A percentile compares a stretch with the other conserved stretches of the same genome.
Evolutionary conservation across 345 rosid species (phyloP).

Genomic region (Sisymbrium altissimum): DNA sequence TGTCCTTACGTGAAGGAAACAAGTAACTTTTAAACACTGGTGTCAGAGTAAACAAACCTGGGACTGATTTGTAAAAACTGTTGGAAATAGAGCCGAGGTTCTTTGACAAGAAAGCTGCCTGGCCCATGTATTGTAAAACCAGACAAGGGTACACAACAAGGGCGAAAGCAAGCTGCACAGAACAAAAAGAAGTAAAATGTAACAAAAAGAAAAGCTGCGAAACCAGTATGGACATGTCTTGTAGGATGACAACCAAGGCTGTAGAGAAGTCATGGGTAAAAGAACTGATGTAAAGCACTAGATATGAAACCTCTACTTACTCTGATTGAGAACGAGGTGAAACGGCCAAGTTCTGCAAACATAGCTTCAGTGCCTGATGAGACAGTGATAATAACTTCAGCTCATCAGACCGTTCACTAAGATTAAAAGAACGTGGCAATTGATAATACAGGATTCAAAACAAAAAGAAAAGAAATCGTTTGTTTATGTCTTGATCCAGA

Average conservation of each 20-base stretch:
- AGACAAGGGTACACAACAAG: constrained; percentile 80
- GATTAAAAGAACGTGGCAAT: background rate
- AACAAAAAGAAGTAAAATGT: constrained; percentile 18
- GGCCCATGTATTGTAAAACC: constrained; percentile 98
- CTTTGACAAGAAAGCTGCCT: constrained; percentile 90
- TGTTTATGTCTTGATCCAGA: constrained; percentile 1
- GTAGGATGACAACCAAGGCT: constrained; percentile 15
- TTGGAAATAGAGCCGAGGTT: constrained; percentile 40
- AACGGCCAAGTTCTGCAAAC: constrained; percentile 97
- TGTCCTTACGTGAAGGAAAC: background rate
- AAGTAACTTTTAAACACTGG: background rate
- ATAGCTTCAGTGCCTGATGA: constrained; percentile 92
- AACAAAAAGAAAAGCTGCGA: constrained; percentile 5
- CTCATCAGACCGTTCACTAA: constrained; percentile 10
- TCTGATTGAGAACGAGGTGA: constrained; percentile 78
- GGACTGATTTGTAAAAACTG: constrained; percentile 76
- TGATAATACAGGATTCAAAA: background rate
- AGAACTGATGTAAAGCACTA: constrained; percentile 9
- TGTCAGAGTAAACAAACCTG: constrained; percentile 47
- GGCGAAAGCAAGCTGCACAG: constrained; percentile 74
- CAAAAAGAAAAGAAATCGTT: background rate
- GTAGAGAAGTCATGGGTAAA: constrained; percentile 8
- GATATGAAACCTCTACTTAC: constrained; percentile 40
- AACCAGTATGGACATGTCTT: constrained; percentile 5
- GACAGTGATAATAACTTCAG: constrained; percentile 18